Evolutionary conservation across 257 asterid species (phyloP).

Genomic region (Knoxia roxburghii): DNA sequence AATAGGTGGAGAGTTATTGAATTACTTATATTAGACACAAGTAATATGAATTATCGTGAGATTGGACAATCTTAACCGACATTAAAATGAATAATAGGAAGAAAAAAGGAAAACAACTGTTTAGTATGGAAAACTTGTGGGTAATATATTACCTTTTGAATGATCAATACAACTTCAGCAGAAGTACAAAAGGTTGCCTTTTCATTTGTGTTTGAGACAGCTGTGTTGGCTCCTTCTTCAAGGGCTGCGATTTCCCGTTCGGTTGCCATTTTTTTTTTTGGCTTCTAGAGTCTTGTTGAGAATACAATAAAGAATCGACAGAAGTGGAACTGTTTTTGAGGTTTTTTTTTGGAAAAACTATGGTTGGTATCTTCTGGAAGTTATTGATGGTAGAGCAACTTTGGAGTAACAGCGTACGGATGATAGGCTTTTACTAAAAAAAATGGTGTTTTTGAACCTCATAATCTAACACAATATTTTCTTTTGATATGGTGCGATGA

Average conservation of each 20-base stretch:
- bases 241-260: conserved; percentile 26
- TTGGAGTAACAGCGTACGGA: conserved; percentile 30
- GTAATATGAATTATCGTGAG: no score
- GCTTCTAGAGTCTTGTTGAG: background rate
- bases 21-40: no score
- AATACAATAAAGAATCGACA: background rate
- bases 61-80: no score
- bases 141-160: conserved; percentile 37
- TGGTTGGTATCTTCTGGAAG: conserved; percentile 21
- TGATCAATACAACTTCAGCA: conserved; percentile 32
- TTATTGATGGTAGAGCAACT: conserved; percentile 40
- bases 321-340: background rate
- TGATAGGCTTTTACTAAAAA: background rate
- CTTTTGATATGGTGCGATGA: no score
- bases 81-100: no score
- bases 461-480: no score
- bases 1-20: no score
- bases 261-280: conserved; percentile 24
- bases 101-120: no score
- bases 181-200: conserved; percentile 33
- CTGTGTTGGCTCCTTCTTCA: conserved; percentile 37
- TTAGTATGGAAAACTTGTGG: no score
- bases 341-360: conserved; percentile 5
- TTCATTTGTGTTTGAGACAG: conserved; percentile 19
- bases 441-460: no score